These are phyloP conservation scores for Synchytrium microbalum DNA, from an alignment of 371 early-diverging fungal species.

Conservation along the genomic window DNA sequence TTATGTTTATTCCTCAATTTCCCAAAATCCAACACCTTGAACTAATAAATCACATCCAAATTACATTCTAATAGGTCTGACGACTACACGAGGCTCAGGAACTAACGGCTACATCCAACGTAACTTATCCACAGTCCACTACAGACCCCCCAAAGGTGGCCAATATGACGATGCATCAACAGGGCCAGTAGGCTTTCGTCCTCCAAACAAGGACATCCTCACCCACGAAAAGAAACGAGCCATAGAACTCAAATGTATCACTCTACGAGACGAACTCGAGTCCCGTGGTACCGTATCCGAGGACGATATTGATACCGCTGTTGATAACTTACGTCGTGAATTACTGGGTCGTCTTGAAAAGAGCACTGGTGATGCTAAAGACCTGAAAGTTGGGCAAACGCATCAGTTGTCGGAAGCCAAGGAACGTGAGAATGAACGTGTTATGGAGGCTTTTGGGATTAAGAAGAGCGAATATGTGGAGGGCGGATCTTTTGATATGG, in stretches of 20 bases:
- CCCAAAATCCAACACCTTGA: neutral
- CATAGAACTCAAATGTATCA: conserved; percentile 77
- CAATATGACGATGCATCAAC: no score
- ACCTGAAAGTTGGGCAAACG: conserved; percentile 30
- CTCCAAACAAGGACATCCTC: conserved; percentile 70
- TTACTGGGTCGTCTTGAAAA: conserved; percentile 35
- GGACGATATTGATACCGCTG: conserved; percentile 53
- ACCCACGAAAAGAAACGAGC: conserved; percentile 81
- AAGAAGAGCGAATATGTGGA: conserved; percentile 52
- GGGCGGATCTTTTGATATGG: conserved; percentile 75
- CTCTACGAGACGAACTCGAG: conserved; percentile 70
- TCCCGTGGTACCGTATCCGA: conserved; percentile 56
- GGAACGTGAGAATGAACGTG: conserved; percentile 49
- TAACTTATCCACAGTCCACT: conserved; percentile 69
- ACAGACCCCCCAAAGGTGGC: conserved; percentile 19
- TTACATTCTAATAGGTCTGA: conserved; percentile 61
- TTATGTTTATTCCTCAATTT: neutral
- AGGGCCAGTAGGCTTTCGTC: conserved; percentile 21
- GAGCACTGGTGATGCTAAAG: conserved; percentile 5
- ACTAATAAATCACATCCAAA: neutral
- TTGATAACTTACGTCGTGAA: conserved; percentile 30
- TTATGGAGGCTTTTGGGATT: conserved; percentile 68
- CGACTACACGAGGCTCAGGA: conserved; percentile 88
- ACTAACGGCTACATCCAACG: conserved; percentile 90
- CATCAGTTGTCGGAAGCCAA: conserved; percentile 70